Evolutionary conservation across 1,284 basidiomycete genomes (phyloP).

Genomic region (Irpex lacteus): DNA sequence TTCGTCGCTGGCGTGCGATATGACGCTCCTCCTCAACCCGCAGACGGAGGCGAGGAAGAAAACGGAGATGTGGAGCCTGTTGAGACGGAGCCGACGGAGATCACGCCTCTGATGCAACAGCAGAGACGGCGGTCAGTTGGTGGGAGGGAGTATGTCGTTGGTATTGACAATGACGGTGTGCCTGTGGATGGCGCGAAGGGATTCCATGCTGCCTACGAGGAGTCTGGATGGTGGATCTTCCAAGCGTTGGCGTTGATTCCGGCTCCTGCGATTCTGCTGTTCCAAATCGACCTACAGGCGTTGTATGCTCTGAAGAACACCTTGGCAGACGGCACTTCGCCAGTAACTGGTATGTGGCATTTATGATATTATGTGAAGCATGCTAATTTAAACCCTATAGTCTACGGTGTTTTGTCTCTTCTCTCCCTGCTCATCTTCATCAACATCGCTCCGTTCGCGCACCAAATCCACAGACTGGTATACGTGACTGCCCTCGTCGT

Average conservation of each 20-base stretch:
- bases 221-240: slow-evolving; percentile 60
- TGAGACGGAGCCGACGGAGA: slow-evolving; percentile 43
- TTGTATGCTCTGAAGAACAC: slow-evolving; percentile 54
- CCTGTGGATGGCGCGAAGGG: slow-evolving; percentile 5
- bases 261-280: slow-evolving; percentile 54
- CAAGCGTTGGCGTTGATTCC: slow-evolving; percentile 57
- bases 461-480: slow-evolving; percentile 48
- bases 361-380: background rate
- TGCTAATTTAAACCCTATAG: slow-evolving; percentile 29
- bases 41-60: slow-evolving; percentile 11
- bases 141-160: slow-evolving; percentile 23
- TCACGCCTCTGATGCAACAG: slow-evolving; percentile 48
- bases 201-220: slow-evolving; percentile 13
- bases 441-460: slow-evolving; percentile 59
- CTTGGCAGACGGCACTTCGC: slow-evolving; percentile 57
- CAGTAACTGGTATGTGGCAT: slow-evolving; percentile 39
- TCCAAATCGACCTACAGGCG: slow-evolving; percentile 49
- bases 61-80: slow-evolving; percentile 29
- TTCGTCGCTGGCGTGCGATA: slow-evolving; percentile 18
- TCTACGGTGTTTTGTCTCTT: slow-evolving; percentile 46
- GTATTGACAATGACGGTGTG: slow-evolving; percentile 14
- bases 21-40: slow-evolving; percentile 8
- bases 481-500: slow-evolving; percentile 38
- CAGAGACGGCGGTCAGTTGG: slow-evolving; percentile 22
- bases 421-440: slow-evolving; percentile 48